Conservation (phyloP, 2,329 filamentous ascomycete genomes). For the Arthrobotrys iridis region DNA sequence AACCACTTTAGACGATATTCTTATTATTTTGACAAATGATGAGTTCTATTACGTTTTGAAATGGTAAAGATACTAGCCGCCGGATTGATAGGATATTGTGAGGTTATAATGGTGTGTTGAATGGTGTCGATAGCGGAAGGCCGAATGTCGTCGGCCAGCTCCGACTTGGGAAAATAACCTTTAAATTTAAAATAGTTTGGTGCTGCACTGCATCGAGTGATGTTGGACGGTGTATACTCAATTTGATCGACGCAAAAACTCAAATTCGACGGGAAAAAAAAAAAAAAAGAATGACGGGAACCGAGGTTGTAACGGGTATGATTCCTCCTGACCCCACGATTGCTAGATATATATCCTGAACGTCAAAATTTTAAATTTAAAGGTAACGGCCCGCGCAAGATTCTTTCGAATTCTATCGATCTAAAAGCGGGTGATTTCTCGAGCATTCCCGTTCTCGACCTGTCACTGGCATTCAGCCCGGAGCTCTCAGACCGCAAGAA, state of each 20-base stretch:
- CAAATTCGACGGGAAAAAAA: too few relatives aligned
- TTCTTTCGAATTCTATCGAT: conserved; percentile 47
- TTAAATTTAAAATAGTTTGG: too few relatives aligned
- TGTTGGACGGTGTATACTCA: too few relatives aligned
- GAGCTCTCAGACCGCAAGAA: conserved; percentile 60
- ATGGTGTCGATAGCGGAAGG: conserved; percentile 27
- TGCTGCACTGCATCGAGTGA: too few relatives aligned
- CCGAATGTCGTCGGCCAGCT: conserved; percentile 33
- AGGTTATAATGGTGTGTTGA: too few relatives aligned
- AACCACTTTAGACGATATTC: conserved; percentile 12
- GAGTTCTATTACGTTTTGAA: background rate
- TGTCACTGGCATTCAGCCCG: conserved; percentile 62
- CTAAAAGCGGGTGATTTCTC: conserved; percentile 51
- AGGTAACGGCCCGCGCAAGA: conserved; percentile 52
- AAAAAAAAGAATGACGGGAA: background rate
- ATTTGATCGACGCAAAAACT: too few relatives aligned
- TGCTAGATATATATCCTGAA: too few relatives aligned
- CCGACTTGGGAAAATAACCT: conserved; percentile 22
- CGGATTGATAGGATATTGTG: conserved; percentile 6
- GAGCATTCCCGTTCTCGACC: conserved; percentile 69
- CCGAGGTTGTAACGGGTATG: conserved; percentile 11
- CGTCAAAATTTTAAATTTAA: background rate
- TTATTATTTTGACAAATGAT: background rate
- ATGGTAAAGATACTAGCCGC: conserved; percentile 12
- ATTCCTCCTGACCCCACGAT: too few relatives aligned